phyloP scores from a whole-genome alignment of 768 basidiomycete genomes.

The Lactarius quietus region DNA sequence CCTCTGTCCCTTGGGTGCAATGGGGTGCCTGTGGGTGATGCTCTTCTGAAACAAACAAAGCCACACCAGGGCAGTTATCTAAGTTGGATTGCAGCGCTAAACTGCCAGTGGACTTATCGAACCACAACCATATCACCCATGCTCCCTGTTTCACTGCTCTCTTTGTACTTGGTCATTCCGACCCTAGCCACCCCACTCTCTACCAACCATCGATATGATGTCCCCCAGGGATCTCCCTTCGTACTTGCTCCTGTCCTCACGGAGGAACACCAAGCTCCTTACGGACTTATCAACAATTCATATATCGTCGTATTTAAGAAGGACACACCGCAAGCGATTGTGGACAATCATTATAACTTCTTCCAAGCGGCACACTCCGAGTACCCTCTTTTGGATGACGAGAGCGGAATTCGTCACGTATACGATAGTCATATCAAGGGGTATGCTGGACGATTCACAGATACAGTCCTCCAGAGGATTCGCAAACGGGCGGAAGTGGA shows the following conservation, averaged over 20 bases:
- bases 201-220: conserved; percentile 36
- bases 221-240: conserved; percentile 42
- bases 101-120: conserved; percentile 11
- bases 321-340: conserved; percentile 50
- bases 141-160: conserved; percentile 29
- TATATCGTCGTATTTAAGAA: conserved; percentile 91
- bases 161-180: conserved; percentile 37
- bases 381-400: conserved; percentile 49
- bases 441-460: conserved; percentile 78
- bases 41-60: conserved; percentile 11
- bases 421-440: conserved; percentile 72
- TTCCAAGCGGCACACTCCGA: conserved; percentile 58
- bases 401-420: conserved; percentile 65
- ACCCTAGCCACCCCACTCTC: conserved; percentile 45
- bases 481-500: conserved; percentile 84
- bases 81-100: background rate
- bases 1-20: no score
- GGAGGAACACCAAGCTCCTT: conserved; percentile 53
- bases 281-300: conserved; percentile 80
- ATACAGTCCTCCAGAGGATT: conserved; percentile 66
- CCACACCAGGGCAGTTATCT: conserved; percentile 12
- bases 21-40: no score
- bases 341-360: conserved; percentile 78
- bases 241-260: conserved; percentile 53
- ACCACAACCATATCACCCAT: conserved; percentile 35